Evolutionary conservation across 129 eudicot genomes (phyloP).

Genomic region (Flaveria ramosissima): DNA sequence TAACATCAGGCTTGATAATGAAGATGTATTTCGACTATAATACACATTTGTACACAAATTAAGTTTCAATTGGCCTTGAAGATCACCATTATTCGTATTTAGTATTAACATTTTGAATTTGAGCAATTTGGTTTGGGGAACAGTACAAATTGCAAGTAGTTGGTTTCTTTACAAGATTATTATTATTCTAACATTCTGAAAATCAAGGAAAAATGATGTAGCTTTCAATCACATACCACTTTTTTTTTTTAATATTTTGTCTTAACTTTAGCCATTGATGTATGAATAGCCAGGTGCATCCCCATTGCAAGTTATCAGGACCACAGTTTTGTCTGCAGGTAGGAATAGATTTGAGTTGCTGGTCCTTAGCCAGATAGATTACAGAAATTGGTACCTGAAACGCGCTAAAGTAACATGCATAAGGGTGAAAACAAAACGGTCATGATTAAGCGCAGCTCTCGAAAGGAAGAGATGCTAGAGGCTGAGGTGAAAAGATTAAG

Average conservation of each 20-base stretch:
- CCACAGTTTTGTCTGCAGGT: not conserved
- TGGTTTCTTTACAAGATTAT: too few species aligned
- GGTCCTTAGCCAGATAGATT: not conserved
- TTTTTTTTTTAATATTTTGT: too few species aligned
- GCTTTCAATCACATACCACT: too few species aligned
- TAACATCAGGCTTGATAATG: not conserved
- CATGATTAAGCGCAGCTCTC: slow-evolving; percentile 19
- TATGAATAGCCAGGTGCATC: not conserved
- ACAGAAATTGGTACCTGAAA: not conserved
- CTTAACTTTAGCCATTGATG: not conserved
- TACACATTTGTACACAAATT: too few species aligned
- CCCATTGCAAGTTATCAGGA: not conserved
- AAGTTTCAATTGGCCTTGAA: not conserved
- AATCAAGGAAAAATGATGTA: too few species aligned
- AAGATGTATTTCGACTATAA: too few species aligned
- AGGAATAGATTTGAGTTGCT: not conserved
- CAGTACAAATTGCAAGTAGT: too few species aligned
- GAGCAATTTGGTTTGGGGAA: too few species aligned
- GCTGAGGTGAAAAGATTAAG: slow-evolving; percentile 65
- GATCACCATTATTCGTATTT: too few species aligned
- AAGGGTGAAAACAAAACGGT: not conserved
- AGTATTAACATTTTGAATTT: too few species aligned
- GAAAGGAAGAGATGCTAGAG: slow-evolving; percentile 47
- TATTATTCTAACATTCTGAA: too few species aligned
- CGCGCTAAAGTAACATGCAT: not conserved